phyloP scores from a whole-genome alignment of 441 rosid genomes.

The Euphorbia schlechtendalii region DNA sequence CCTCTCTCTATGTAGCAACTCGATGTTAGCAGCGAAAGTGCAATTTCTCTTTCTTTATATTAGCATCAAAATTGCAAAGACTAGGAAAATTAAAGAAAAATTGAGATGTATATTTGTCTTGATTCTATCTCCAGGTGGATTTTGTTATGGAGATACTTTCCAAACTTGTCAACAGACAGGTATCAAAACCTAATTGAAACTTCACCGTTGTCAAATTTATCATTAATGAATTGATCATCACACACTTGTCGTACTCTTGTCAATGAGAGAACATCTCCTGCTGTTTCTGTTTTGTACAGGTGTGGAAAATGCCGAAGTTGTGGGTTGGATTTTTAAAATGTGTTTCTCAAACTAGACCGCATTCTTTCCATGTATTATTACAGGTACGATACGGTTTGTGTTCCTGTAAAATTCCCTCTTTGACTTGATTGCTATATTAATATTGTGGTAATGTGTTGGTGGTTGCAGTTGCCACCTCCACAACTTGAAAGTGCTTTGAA shows the following conservation, averaged over 20 bases:
- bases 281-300: conserved; percentile 33
- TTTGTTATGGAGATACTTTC: conserved; percentile 96
- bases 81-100: background rate
- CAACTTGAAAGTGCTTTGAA: conserved; percentile 77
- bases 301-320: conserved; percentile 96
- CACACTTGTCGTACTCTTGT: background rate
- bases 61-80: background rate
- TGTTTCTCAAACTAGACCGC: conserved; percentile 89
- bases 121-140: conserved; percentile 54
- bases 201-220: too few species aligned
- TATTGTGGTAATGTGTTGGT: conserved; percentile 15
- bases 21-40: background rate
- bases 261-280: background rate
- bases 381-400: conserved; percentile 41
- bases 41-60: too few species aligned
- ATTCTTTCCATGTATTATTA: conserved; percentile 76
- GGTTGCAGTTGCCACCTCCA: conserved; percentile 75
- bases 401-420: background rate
- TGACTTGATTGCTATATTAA: conserved; percentile 3
- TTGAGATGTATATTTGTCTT: background rate
- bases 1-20: background rate
- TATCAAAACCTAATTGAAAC: conserved; percentile 23
- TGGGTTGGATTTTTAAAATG: conserved; percentile 99
- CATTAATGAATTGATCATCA: too few species aligned
- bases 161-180: conserved; percentile 92